Base-by-base conservation (phyloP, 805 yeast genomes). In the Debaryomyces hansenii region DNA sequence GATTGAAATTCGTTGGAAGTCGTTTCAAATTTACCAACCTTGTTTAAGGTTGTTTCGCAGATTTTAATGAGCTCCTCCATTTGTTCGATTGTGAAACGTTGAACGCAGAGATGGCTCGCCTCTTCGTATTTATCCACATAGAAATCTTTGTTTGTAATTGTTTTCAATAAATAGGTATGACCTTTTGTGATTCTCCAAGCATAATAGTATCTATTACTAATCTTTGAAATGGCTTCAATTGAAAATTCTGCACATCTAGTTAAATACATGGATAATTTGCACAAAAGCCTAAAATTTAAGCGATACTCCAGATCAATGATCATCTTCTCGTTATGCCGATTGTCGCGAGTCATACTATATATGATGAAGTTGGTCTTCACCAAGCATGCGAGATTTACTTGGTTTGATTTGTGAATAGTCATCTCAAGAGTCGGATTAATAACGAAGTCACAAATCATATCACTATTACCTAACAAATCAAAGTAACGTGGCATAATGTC, bases 131-230 rank as follows among this genome's bases (percentile, higher is more conserved):
- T 59, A 8, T 51, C 56, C 24, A 57, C 60, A 47, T 68, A 69
- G 44, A 67, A 70, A 15, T 60, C 61, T 21, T 59, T 49, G 3
- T 58, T 55, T 3, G 68, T 64, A 32, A 67, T 60, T 1, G 60
- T 57, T 37, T 61, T 59, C 43, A 71, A 55, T 34, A 67, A 52
- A 41, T 53, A 60, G 0, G 67, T 61, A 41, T 67, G 72, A 10
- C 69, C 64, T 44, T 67, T 69, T 10, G 71, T 62, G 9, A 69
- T 62, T 53, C 70, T 60, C 74, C 74, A 69, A 1, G 74, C 73
- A 47, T 69, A 62, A 48, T 66, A 69, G 54, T 69, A 69, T 33
- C 74, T 48, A 46, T 63, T 60, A 41, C 71, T 65, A 40, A 70
- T 58, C 38, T 67, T 69, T 7, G 69, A 65, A 15, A 70, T 64